These are phyloP conservation scores for Eucalyptus curtisii DNA, from an alignment of 345 rosid genomes.

Conservation along the genomic window DNA sequence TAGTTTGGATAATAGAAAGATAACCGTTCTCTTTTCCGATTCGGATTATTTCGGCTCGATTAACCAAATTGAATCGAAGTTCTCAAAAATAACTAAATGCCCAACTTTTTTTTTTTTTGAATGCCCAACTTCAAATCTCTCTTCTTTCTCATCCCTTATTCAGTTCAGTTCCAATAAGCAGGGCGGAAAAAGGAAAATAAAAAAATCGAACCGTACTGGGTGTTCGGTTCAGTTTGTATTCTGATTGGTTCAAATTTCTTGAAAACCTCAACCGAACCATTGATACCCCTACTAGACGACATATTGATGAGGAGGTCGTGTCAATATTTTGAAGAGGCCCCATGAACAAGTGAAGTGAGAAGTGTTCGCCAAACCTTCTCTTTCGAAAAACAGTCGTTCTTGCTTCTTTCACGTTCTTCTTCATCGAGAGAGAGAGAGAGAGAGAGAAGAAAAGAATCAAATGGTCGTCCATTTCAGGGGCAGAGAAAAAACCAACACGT, in stretches of 20 bases:
- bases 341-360: not conserved
- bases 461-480: not conserved
- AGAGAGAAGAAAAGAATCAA: not conserved
- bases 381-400: not conserved
- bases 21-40: no score
- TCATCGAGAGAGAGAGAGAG: not conserved
- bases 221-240: no score
- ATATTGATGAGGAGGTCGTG: not conserved
- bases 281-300: not conserved
- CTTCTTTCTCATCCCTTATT: no score
- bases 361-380: not conserved
- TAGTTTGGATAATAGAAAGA: no score
- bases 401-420: not conserved
- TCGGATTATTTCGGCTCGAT: fast-evolving
- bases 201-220: no score
- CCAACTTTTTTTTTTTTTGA: no score
- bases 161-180: no score
- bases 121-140: no score
- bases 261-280: no score
- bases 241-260: no score
- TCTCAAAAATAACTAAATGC: no score
- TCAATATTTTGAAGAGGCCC: not conserved
- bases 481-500: not conserved
- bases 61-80: fast-evolving
- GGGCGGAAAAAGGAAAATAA: no score